Evolutionary conservation across 139 green algal genomes (phyloP).

Genomic region (Microglena sp.): DNA sequence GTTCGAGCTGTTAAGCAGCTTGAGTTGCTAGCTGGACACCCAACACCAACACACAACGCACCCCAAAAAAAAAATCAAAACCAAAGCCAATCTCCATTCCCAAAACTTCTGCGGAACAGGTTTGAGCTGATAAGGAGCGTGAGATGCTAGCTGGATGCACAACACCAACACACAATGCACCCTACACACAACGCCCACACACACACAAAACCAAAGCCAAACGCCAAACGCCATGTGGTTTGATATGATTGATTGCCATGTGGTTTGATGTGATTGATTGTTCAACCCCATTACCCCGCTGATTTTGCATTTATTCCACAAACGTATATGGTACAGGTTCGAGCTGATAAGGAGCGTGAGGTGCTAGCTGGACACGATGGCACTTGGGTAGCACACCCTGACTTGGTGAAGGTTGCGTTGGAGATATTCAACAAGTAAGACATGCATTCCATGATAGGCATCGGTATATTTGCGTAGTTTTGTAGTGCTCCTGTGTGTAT

Average conservation of each 20-base stretch:
- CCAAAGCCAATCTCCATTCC: too few relatives aligned
- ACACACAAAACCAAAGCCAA: too few relatives aligned
- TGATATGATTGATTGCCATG: too few relatives aligned
- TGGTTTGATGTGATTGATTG: too few relatives aligned
- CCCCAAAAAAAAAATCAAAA: too few relatives aligned
- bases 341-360: conserved; percentile 78
- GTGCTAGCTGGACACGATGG: conserved; percentile 76
- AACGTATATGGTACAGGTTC: conserved; percentile 41
- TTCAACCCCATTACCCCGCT: too few relatives aligned
- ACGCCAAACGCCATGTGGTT: too few relatives aligned
- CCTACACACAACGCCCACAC: background rate
- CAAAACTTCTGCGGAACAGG: too few relatives aligned
- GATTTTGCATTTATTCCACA: too few relatives aligned
- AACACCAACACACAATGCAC: background rate
- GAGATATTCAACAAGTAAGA: conserved; percentile 48
- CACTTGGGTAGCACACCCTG: conserved; percentile 77
- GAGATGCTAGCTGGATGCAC: conserved; percentile 61
- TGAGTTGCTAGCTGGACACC: conserved; percentile 74
- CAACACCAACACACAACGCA: too few relatives aligned
- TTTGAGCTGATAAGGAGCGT: conserved; percentile 74
- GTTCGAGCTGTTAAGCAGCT: conserved; percentile 76
- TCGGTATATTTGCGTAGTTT: background rate
- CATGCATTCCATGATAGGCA: too few relatives aligned
- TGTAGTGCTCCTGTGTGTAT: too few relatives aligned
- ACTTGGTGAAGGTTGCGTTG: conserved; percentile 54